A percentile compares a stretch with the other conserved stretches of the same genome.
Conservation (phyloP, 176 grass and related monocot genomes). For the Melocanna baccifera region DNA sequence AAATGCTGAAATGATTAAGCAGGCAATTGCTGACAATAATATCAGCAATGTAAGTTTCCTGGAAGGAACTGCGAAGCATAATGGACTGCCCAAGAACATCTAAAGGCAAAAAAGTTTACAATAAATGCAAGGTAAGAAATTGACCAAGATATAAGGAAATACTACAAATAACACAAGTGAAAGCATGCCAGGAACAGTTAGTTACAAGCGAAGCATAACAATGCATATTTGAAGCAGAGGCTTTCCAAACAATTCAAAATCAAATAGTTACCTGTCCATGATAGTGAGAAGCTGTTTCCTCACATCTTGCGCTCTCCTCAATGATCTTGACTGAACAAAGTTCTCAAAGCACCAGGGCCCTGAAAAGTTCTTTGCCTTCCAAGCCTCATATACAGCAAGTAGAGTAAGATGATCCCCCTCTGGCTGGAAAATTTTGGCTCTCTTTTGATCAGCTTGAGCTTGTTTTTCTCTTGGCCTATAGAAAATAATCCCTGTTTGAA, state of each 20-base stretch:
- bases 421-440: conserved; percentile 90
- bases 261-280: conserved; percentile 75
- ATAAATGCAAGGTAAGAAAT: background rate
- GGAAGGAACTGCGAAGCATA: background rate
- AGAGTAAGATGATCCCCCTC: conserved; percentile 95
- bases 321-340: conserved; percentile 82
- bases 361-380: conserved; percentile 95
- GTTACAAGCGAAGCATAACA: background rate
- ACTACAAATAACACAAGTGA: background rate
- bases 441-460: conserved; percentile 88
- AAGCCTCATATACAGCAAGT: conserved; percentile 95
- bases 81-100: background rate
- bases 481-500: conserved; percentile 93
- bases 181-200: background rate
- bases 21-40: background rate
- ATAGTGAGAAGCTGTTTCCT: conserved; percentile 94
- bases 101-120: background rate
- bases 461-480: conserved; percentile 94
- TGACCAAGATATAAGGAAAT: background rate
- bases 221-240: background rate
- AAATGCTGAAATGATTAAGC: background rate
- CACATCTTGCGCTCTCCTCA: conserved; percentile 87
- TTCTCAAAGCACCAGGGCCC: conserved; percentile 99
- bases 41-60: background rate
- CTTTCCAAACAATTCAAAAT: background rate